phyloP scores from a whole-genome alignment of 2,329 filamentous ascomycete species.

The Fusarium keratoplasticum region DNA sequence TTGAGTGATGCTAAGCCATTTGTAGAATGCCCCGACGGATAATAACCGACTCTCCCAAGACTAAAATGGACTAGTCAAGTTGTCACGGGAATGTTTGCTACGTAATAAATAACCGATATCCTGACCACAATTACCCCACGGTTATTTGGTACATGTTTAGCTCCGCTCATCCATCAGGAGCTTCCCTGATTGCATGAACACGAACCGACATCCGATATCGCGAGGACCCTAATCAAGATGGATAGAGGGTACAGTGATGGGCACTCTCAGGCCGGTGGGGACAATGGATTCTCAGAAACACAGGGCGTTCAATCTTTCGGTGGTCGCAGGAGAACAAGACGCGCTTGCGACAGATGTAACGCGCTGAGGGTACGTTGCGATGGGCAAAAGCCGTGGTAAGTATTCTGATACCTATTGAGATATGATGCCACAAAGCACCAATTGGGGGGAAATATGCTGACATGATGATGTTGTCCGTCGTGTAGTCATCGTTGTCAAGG shows the following conservation, averaged over 20 bases:
- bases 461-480: not conserved
- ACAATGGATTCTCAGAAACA: not conserved
- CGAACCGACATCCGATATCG: no score
- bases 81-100: not conserved
- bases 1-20: not conserved
- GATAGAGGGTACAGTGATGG: not conserved
- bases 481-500: not conserved
- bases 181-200: not conserved
- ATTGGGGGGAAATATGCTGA: not conserved
- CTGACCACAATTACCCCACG: not conserved
- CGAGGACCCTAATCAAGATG: not conserved
- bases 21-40: not conserved
- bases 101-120: not conserved
- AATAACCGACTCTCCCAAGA: not conserved
- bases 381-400: conserved; percentile 54
- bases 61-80: not conserved
- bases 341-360: conserved; percentile 51
- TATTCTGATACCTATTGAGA: conserved; percentile 35
- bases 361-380: conserved; percentile 56
- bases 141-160: not conserved
- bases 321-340: not conserved
- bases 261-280: not conserved
- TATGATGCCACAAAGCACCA: not conserved
- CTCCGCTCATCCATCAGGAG: not conserved
- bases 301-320: not conserved